Percentiles rank a stretch among this genome's conserved stretches.
These are phyloP conservation scores for Colletotrichum sp. DNA, from an alignment of 2,329 filamentous ascomycete species.

Conservation along the genomic window DNA sequence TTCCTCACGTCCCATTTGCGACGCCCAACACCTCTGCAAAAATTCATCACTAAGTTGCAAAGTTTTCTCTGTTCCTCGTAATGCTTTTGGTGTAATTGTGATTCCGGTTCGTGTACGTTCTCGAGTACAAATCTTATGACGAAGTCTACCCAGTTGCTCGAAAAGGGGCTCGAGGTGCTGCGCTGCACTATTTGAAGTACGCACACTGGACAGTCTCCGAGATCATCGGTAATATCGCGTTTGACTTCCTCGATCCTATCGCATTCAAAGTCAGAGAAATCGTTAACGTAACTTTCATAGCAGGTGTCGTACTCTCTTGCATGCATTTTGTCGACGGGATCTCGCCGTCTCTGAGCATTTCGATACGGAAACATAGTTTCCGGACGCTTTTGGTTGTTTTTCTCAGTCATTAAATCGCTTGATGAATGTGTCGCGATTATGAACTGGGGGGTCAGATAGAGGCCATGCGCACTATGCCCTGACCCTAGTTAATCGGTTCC, in stretches of 20 bases:
- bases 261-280: not conserved
- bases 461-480: not conserved
- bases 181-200: not conserved
- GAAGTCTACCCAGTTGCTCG: not conserved
- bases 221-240: not conserved
- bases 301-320: not conserved
- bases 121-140: not conserved
- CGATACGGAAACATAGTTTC: not conserved
- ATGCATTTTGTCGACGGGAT: not conserved
- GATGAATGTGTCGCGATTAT: not conserved
- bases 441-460: not conserved
- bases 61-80: not conserved
- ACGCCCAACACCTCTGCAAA: not conserved
- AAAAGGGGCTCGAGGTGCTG: not conserved
- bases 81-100: not conserved
- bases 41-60: not conserved
- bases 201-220: not conserved
- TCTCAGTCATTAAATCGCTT: not conserved
- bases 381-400: not conserved
- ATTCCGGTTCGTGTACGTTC: not conserved
- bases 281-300: not conserved
- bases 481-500: not conserved
- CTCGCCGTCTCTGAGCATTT: not conserved
- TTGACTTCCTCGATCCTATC: not conserved
- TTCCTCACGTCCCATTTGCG: not conserved